phyloP scores from a whole-genome alignment of 176 grass and related monocot species.

The Musa beccarii region DNA sequence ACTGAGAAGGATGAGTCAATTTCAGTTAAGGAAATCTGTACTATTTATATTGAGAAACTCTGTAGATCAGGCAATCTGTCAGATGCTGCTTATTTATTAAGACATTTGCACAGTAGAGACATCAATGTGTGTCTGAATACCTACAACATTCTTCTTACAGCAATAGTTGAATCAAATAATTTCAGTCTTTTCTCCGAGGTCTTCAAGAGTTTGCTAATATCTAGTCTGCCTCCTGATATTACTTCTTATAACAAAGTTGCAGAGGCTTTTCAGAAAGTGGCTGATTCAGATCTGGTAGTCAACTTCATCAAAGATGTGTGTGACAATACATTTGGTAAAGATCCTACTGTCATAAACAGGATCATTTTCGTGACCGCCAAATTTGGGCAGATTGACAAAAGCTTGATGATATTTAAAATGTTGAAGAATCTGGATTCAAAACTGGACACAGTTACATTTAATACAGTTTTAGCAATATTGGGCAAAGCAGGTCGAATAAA shows the following conservation, averaged over 20 bases:
- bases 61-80: slow-evolving; percentile 42
- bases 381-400: slow-evolving; percentile 51
- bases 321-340: slow-evolving; percentile 47
- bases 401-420: slow-evolving; percentile 55
- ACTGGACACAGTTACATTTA: slow-evolving; percentile 67
- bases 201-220: slow-evolving; percentile 79
- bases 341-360: slow-evolving; percentile 58
- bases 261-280: slow-evolving; percentile 45
- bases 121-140: slow-evolving; percentile 29
- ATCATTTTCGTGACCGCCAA: slow-evolving; percentile 44
- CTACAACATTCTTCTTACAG: slow-evolving; percentile 38
- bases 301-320: slow-evolving; percentile 53
- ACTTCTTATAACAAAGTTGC: slow-evolving; percentile 60
- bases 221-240: slow-evolving; percentile 43
- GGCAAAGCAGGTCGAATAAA: slow-evolving; percentile 55
- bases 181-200: slow-evolving; percentile 49
- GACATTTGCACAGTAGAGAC: slow-evolving; percentile 30
- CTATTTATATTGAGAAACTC: slow-evolving; percentile 36
- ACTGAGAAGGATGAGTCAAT: not conserved
- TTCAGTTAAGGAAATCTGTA: slow-evolving; percentile 15
- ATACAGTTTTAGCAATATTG: slow-evolving; percentile 64
- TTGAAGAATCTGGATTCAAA: slow-evolving; percentile 47
- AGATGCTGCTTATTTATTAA: slow-evolving; percentile 36
- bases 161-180: slow-evolving; percentile 34
- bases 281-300: slow-evolving; percentile 37